phyloP scores from a whole-genome alignment of 352 stramenopile species.

The Phytophthora europaea region DNA sequence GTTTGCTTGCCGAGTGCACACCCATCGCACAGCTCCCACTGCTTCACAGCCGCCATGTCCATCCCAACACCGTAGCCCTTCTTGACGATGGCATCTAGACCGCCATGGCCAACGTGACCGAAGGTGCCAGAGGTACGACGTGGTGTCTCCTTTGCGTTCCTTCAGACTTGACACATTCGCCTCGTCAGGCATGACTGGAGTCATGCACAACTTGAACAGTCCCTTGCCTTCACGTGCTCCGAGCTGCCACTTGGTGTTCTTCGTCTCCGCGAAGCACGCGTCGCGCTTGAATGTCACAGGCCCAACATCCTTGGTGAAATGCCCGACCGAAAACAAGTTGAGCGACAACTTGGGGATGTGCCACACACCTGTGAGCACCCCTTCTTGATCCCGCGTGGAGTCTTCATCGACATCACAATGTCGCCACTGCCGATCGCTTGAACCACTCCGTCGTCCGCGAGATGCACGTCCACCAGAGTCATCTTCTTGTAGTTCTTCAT shows the following conservation, averaged over 20 bases:
- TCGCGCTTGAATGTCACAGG: slow-evolving; percentile 18
- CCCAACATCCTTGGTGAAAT: slow-evolving; percentile 24
- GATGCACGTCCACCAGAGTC: slow-evolving; percentile 17
- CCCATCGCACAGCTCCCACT: slow-evolving; percentile 3
- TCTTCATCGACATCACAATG: slow-evolving; percentile 34
- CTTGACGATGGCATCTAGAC: slow-evolving; percentile 24
- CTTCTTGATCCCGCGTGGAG: slow-evolving; percentile 13
- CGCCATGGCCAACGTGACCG: slow-evolving; percentile 25
- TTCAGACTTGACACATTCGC: slow-evolving; percentile 21
- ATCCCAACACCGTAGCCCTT: slow-evolving; percentile 17
- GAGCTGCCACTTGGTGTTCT: slow-evolving; percentile 11
- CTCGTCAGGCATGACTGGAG: slow-evolving; percentile 6
- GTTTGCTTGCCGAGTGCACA: slow-evolving; percentile 25
- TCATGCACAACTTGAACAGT: slow-evolving; percentile 29
- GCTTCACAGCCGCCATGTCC: slow-evolving; percentile 10
- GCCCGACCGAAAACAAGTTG: slow-evolving; percentile 24
- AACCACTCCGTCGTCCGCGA: slow-evolving; percentile 33
- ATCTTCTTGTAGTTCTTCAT: slow-evolving; percentile 37
- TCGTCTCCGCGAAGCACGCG: slow-evolving; percentile 17
- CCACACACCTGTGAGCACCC: slow-evolving; percentile 20
- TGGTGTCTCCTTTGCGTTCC: slow-evolving; percentile 17
- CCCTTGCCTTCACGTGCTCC: slow-evolving; percentile 21
- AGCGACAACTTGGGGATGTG: slow-evolving; percentile 21
- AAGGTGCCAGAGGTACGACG: slow-evolving; percentile 30
- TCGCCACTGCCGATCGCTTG: slow-evolving; percentile 22